Evolutionary conservation across 352 stramenopile genomes (phyloP).

Genomic region (Globisporangium abappressorium): DNA sequence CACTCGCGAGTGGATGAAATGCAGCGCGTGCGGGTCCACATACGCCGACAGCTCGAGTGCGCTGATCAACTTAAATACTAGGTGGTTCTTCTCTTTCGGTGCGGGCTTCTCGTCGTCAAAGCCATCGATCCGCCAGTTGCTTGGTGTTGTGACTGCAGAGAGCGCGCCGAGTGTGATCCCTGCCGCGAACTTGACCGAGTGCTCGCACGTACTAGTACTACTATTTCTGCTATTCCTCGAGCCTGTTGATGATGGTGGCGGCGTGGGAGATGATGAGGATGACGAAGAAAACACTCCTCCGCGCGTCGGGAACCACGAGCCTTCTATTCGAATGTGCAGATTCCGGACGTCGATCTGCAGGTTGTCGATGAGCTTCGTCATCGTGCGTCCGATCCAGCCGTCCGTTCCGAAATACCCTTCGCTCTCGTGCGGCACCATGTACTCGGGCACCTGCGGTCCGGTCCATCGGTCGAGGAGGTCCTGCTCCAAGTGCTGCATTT

Average conservation of each 20-base stretch:
- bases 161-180: slow-evolving; percentile 79
- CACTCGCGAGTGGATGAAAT: slow-evolving; percentile 85
- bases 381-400: slow-evolving; percentile 84
- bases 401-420: slow-evolving; percentile 89
- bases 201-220: slow-evolving; percentile 1
- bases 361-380: slow-evolving; percentile 90
- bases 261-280: slow-evolving; percentile 17
- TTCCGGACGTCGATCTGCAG: slow-evolving; percentile 87
- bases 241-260: slow-evolving; percentile 17
- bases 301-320: slow-evolving; percentile 49
- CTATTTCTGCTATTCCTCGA: slow-evolving; percentile 14
- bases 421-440: slow-evolving; percentile 62
- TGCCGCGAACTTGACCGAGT: slow-evolving; percentile 63
- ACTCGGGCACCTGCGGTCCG: slow-evolving; percentile 63
- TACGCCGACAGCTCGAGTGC: slow-evolving; percentile 85
- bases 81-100: slow-evolving; percentile 36
- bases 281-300: slow-evolving; percentile 10
- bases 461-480: slow-evolving; percentile 80
- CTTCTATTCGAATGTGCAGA: slow-evolving; percentile 84
- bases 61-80: slow-evolving; percentile 89
- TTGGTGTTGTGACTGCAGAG: slow-evolving; percentile 82
- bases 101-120: slow-evolving; percentile 49
- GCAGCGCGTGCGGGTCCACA: slow-evolving; percentile 78
- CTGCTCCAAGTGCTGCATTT: slow-evolving; percentile 67
- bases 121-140: slow-evolving; percentile 77